These are phyloP conservation scores for Lachnellula willkommii DNA, from an alignment of 2,329 filamentous ascomycete genomes.

Conservation along the genomic window DNA sequence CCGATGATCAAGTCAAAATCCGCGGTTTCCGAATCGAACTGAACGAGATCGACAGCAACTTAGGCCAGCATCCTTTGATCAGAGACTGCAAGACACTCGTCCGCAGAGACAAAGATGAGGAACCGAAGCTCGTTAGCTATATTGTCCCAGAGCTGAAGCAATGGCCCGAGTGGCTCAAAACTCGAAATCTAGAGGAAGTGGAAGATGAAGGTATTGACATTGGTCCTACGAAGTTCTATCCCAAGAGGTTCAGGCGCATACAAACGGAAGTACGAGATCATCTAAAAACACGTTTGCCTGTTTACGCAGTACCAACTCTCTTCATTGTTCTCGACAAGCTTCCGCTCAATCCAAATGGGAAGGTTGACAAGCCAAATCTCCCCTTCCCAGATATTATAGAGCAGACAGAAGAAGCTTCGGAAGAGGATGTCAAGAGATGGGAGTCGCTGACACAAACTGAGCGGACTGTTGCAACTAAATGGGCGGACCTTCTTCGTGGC, in stretches of 20 bases:
- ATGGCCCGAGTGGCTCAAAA: constrained; percentile 63
- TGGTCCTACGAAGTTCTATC: not conserved
- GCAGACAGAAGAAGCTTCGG: constrained; percentile 43
- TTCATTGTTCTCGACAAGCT: constrained; percentile 68
- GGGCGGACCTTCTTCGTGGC: not conserved
- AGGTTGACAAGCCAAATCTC: constrained; percentile 72
- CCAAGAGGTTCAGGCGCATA: not conserved
- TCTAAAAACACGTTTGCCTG: constrained; percentile 65
- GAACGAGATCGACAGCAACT: constrained; percentile 81
- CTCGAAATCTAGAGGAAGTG: constrained; percentile 27
- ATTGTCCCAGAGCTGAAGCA: constrained; percentile 75
- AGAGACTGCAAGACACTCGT: constrained; percentile 83
- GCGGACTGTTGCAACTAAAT: not conserved
- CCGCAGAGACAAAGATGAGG: constrained; percentile 76
- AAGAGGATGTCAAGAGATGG: not conserved
- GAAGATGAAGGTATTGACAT: constrained; percentile 38
- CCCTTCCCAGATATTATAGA: constrained; percentile 75
- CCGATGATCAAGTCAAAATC: constrained; percentile 90
- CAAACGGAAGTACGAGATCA: constrained; percentile 29
- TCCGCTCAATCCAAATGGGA: constrained; percentile 80
- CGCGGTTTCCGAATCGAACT: constrained; percentile 94
- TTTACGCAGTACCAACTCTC: constrained; percentile 69
- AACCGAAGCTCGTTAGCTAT: constrained; percentile 82
- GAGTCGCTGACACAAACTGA: constrained; percentile 39
- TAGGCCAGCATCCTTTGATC: constrained; percentile 68